Percentiles rank a stretch among this genome's conserved stretches.
These are phyloP conservation scores for Pseudopyrenochaeta lycopersici DNA, from an alignment of 2,329 filamentous ascomycete genomes.

Conservation along the genomic window DNA sequence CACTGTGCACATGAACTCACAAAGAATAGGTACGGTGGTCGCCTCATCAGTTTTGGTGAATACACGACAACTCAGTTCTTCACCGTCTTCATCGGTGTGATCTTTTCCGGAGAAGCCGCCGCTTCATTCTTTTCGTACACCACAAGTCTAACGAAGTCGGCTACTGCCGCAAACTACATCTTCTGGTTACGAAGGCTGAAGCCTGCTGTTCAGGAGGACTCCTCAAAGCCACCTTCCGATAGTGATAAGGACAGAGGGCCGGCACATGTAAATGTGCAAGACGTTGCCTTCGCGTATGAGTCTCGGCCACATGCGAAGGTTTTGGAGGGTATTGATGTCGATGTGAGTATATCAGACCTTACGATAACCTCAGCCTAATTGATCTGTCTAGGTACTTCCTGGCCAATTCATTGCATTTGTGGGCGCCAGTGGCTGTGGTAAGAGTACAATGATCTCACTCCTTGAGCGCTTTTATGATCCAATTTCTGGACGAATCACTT, in stretches of 20 bases:
- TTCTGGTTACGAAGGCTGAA: slow-evolving; percentile 53
- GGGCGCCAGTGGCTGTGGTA: slow-evolving; percentile 90
- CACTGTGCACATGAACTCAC: slow-evolving; percentile 51
- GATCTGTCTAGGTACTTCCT: slow-evolving; percentile 62
- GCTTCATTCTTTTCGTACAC: slow-evolving; percentile 93
- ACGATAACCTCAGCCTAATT: background rate
- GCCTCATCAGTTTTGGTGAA: slow-evolving; percentile 51
- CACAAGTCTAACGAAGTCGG: slow-evolving; percentile 94
- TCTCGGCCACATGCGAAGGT: slow-evolving; percentile 79
- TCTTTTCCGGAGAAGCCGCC: slow-evolving; percentile 65
- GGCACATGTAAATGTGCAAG: slow-evolving; percentile 53
- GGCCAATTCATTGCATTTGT: slow-evolving; percentile 89
- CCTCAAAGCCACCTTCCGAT: slow-evolving; percentile 41
- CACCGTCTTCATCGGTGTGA: slow-evolving; percentile 75
- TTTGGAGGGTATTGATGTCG: slow-evolving; percentile 80
- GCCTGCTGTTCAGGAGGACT: slow-evolving; percentile 49
- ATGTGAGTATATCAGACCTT: slow-evolving; percentile 39
- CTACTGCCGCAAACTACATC: slow-evolving; percentile 76
- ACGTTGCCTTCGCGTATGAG: slow-evolving; percentile 85
- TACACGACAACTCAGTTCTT: slow-evolving; percentile 87
- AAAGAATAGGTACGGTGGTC: slow-evolving; percentile 46
- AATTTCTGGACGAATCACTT: slow-evolving; percentile 76
- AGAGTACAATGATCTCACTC: slow-evolving; percentile 89
- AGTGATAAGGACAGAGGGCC: slow-evolving; percentile 44
- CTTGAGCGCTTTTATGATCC: slow-evolving; percentile 96